These are phyloP conservation scores for Curvularia eragrostidis DNA, from an alignment of 2,329 filamentous ascomycete species.

Conservation along the genomic window DNA sequence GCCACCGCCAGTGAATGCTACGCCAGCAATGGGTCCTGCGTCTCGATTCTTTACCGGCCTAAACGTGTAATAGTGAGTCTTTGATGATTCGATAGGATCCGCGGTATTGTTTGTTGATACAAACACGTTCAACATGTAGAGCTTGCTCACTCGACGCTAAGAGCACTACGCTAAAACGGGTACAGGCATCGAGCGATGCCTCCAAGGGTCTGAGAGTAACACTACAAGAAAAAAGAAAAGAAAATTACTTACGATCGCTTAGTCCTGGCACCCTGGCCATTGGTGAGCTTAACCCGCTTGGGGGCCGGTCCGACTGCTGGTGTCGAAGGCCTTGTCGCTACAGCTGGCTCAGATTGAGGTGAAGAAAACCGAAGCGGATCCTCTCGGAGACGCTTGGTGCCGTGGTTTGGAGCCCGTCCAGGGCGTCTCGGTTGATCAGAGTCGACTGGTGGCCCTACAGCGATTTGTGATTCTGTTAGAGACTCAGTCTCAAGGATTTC, in stretches of 20 bases:
- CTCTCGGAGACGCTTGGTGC: constrained; percentile 43
- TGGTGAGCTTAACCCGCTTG: constrained; percentile 47
- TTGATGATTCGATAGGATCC: constrained; percentile 34
- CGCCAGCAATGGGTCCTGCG: constrained; percentile 68
- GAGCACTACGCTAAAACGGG: constrained; percentile 36
- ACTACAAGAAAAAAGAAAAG: constrained; percentile 15
- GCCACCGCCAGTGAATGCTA: constrained; percentile 63
- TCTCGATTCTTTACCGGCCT: constrained; percentile 80
- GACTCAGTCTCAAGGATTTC: constrained; percentile 48
- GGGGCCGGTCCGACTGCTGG: constrained; percentile 38
- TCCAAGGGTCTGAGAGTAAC: constrained; percentile 21
- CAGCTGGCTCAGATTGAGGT: constrained; percentile 40
- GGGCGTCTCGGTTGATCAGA: constrained; percentile 39
- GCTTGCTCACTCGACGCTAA: constrained; percentile 41
- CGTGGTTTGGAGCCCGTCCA: constrained; percentile 36
- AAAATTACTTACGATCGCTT: constrained; percentile 48
- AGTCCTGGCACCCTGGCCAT: constrained; percentile 46
- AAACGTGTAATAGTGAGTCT: constrained; percentile 43
- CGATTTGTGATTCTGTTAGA: constrained; percentile 46
- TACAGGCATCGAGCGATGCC: constrained; percentile 31
- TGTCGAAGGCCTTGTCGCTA: constrained; percentile 44
- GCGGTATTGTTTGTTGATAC: constrained; percentile 23
- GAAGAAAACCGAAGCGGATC: constrained; percentile 41
- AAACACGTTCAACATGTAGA: constrained; percentile 44
- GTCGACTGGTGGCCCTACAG: constrained; percentile 45